These are phyloP conservation scores for Thalassiosira hispida DNA, from an alignment of 352 stramenopile genomes.

Conservation along the genomic window DNA sequence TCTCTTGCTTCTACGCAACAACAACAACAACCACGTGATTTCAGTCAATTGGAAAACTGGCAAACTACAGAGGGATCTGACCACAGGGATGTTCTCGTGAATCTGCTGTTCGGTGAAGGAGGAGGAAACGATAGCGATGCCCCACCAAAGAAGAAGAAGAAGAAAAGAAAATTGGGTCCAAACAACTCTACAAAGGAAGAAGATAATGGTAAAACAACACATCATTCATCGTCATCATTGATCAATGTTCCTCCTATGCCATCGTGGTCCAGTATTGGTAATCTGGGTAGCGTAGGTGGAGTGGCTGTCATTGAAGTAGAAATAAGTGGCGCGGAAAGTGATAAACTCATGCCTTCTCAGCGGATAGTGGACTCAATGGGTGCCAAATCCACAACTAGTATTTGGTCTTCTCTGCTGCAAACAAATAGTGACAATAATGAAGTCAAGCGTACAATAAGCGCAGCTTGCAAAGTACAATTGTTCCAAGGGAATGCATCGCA, in stretches of 20 bases:
- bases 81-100: conserved; percentile 72
- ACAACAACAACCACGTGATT: conserved; percentile 24
- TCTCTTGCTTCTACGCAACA: conserved; percentile 20
- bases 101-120: conserved; percentile 42
- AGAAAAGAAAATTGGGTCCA: conserved; percentile 39
- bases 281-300: conserved; percentile 54
- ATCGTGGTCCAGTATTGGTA: conserved; percentile 72
- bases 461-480: conserved; percentile 65
- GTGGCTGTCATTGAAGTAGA: conserved; percentile 70
- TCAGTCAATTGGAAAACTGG: conserved; percentile 34
- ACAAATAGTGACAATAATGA: conserved; percentile 6
- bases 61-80: conserved; percentile 66
- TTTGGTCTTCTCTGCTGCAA: conserved; percentile 27
- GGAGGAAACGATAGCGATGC: conserved; percentile 22
- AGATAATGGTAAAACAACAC: conserved; percentile 2
- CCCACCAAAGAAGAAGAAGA: conserved; percentile 24
- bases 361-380: conserved; percentile 22
- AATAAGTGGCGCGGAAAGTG: conserved; percentile 35
- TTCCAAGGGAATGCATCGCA: conserved; percentile 61
- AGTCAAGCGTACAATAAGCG: conserved; percentile 40
- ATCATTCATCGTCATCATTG: conserved; percentile 7
- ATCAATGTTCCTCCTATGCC: conserved; percentile 52
- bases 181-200: not conserved
- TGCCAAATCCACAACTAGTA: conserved; percentile 22
- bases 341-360: conserved; percentile 40